Base-by-base conservation (phyloP, 2,329 filamentous ascomycete species). In the Fusarium continuum region DNA sequence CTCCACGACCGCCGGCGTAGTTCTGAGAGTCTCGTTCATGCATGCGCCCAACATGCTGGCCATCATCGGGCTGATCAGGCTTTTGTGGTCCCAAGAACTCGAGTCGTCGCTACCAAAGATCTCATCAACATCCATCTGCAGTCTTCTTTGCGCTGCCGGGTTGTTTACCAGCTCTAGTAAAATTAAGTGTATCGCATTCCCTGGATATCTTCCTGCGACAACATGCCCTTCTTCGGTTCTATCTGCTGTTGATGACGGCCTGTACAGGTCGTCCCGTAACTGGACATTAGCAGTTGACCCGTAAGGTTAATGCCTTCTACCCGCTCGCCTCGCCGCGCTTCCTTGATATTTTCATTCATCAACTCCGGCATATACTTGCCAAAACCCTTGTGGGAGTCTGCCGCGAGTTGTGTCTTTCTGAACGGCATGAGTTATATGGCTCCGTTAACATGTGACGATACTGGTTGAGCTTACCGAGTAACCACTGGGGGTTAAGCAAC, bases 21-120 rank as follows among this genome's bases (percentile, higher is more conserved):
- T 70, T 10, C 92, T 87, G 48, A 95, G 81, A 31, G 89, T 88
- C 78, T 95, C 91, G 71, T 92, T 91, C 82, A 94, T 84, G 67
- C 89, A 85, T 5, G 91, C 91, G 16, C 89, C 91, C 9, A 89
- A 78, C 82, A 91, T 88, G 57, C 88, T 87, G 10, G 83, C 85
- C 65, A 91, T 85, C 56, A 95, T 81, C 8, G 83, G 79, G 36
- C 85, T 87, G 61, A 93, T 81, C 66, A 85, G 80, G 10, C 79
- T 76, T 38, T 93, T 90, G 72, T 92, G 94, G 67, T 87, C 82
- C 91, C 91, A 94, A 8, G 84, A 80, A 1, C 76, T 75, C 5
- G 86, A 82, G 19, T 89, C 83, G 14, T 79, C 76, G 29, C 82
- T 79, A 19, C 85, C 84, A 23, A 93, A 79, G 9, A 91, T 84